Base-by-base conservation (phyloP, 2,329 filamentous ascomycete species). In the Nothophaeocryptopus gaeumannii region DNA sequence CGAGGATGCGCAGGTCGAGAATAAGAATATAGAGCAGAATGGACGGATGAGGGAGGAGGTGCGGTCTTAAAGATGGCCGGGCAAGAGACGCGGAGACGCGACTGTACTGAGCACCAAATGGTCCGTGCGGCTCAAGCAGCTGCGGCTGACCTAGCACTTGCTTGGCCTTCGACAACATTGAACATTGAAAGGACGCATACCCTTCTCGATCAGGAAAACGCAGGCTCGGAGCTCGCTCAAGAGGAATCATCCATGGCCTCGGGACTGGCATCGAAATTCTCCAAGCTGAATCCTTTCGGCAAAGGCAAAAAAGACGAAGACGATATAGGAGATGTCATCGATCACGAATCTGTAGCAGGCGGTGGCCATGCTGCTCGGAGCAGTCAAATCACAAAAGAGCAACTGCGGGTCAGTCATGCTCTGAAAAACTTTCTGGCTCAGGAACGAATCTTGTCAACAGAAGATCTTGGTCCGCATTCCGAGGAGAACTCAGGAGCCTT, bases 371-470 rank as follows among this genome's bases (percentile, higher is more conserved):
- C 73, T 61, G 72, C 74, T n/a, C 74, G 75, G 33, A 66, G 69
- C 44, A 75, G 74, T 10, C 68, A 72, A 30, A 64, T 73, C 46
- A 76, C 76, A 8, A 78, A 78, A 53, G 73, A 75, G 36, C 71
- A 79, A 47, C 74, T 86, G 20, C 73, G 77, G 43, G 78, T 86
- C 57, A 85, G 82, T 69, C 72, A 74, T 52, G 78, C 80, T 0
- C 64, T 86, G 37, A 77, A 76, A 50, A 72, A 72, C 1, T 82
- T 81, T 54, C 71, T 86, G 12, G 74, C 74, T 36, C 67, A 78
- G n/a, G 67, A 83, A 29, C 67, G 72, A 1, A 67, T 83, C 9
- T 60, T 86, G 7, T 68, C 72, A 5, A 67, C 74, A 32, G 63
- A 61, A 2, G 79, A 83, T 41, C 49, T 79, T 13, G 72, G 78